These are phyloP conservation scores for Alnus rubra DNA, from an alignment of 306 rosid genomes.

Conservation along the genomic window DNA sequence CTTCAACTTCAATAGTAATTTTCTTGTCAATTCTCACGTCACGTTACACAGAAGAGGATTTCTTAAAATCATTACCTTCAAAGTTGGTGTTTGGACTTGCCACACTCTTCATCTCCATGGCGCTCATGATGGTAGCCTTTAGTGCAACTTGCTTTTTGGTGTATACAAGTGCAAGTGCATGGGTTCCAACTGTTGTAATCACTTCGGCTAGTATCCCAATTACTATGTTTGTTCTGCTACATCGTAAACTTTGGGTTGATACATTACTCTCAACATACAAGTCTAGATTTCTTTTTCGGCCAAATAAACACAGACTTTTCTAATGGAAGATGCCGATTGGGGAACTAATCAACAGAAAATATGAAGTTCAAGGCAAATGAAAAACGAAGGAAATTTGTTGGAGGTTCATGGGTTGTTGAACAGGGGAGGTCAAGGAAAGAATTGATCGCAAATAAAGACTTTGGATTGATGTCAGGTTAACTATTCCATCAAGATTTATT, in stretches of 20 bases:
- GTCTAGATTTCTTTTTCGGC: not conserved
- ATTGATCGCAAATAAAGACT: no score
- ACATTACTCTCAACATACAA: not conserved
- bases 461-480: no score
- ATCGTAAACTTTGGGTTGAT: not conserved
- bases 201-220: not conserved
- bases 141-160: not conserved
- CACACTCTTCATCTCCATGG: constrained; percentile 7
- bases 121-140: not conserved
- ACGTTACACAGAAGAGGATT: not conserved
- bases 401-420: no score
- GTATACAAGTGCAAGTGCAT: not conserved
- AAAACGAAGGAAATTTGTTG: no score
- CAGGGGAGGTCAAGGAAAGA: no score
- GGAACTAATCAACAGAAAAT: no score
- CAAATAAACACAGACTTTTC: not conserved
- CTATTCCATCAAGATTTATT: no score
- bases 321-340: no score
- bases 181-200: not conserved
- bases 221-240: not conserved
- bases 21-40: not conserved
- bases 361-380: no score
- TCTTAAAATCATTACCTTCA: not conserved
- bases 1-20: not conserved
- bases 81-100: constrained; percentile 4